Evolutionary conservation across 495 filamentous ascomycete species (phyloP).

Genomic region (Penicillium subrubescens): DNA sequence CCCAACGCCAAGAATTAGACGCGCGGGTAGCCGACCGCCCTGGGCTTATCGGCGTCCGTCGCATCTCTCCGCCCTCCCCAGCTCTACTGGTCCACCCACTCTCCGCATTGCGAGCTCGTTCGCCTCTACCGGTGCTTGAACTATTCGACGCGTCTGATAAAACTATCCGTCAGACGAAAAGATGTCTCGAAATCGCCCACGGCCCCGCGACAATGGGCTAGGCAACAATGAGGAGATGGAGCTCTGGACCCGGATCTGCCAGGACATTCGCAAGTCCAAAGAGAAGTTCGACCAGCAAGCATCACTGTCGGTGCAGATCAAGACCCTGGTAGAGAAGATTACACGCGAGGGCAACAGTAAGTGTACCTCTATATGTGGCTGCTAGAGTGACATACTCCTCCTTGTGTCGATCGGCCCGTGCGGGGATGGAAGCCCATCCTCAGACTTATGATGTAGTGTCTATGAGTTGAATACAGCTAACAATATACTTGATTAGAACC

Average conservation of each 20-base stretch:
- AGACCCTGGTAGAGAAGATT: slow-evolving; percentile 53
- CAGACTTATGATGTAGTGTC: neutral
- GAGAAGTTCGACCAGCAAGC: slow-evolving; percentile 62
- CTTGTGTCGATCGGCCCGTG: slow-evolving; percentile 8
- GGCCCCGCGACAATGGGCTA: slow-evolving; percentile 50
- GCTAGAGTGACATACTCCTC: slow-evolving; percentile 4
- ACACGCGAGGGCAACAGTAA: slow-evolving; percentile 49
- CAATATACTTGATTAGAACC: slow-evolving; percentile 34
- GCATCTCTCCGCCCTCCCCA: slow-evolving; percentile 12
- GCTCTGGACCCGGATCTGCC: slow-evolving; percentile 64
- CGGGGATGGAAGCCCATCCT: neutral
- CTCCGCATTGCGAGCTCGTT: neutral
- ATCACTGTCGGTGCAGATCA: slow-evolving; percentile 53
- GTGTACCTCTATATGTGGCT: slow-evolving; percentile 16
- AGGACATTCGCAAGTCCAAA: slow-evolving; percentile 58
- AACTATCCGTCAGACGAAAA: neutral
- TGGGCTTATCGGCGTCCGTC: slow-evolving; percentile 17
- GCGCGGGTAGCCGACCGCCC: slow-evolving; percentile 23
- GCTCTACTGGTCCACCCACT: neutral
- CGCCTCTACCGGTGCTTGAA: neutral
- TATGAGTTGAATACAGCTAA: slow-evolving; percentile 11
- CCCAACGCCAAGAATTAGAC: slow-evolving; percentile 8
- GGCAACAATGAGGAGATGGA: slow-evolving; percentile 63
- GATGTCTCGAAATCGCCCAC: slow-evolving; percentile 52
- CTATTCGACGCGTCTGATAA: neutral